A percentile compares a stretch with the other conserved stretches of the same genome.
Conservation (phyloP, 148 eudicot species). For the Vaccinium vitisidaea region DNA sequence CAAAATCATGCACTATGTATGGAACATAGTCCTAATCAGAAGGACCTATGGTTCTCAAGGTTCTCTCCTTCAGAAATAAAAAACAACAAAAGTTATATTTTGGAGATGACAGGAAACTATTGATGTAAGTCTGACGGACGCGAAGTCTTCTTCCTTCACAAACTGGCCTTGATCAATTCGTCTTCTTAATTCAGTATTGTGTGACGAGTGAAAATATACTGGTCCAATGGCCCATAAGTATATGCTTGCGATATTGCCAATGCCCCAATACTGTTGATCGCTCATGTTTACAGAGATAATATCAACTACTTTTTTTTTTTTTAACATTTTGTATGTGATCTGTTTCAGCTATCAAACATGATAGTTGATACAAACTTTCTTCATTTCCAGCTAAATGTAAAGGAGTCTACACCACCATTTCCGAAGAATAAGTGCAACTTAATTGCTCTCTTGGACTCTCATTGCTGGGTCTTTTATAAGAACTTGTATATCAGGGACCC, state of each 20-base stretch:
- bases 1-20: conserved; percentile 4
- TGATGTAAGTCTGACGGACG: neutral
- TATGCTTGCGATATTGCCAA: neutral
- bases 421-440: neutral
- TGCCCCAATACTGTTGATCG: neutral
- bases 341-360: neutral
- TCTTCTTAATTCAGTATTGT: neutral
- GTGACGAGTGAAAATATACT: neutral
- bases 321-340: neutral
- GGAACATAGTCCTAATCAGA: neutral
- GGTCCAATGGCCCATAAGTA: neutral
- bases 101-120: conserved; percentile 6
- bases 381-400: neutral
- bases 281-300: neutral
- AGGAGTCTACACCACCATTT: neutral
- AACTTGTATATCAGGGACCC: neutral
- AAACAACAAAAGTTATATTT: neutral
- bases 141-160: conserved; percentile 7
- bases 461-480: neutral
- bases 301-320: neutral
- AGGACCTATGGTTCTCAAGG: neutral
- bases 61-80: neutral
- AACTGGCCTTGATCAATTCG: neutral
- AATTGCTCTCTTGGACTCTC: neutral
- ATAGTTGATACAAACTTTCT: neutral